Conservation (phyloP, 208 protist species). For the Blechomonas ayalai region DNA sequence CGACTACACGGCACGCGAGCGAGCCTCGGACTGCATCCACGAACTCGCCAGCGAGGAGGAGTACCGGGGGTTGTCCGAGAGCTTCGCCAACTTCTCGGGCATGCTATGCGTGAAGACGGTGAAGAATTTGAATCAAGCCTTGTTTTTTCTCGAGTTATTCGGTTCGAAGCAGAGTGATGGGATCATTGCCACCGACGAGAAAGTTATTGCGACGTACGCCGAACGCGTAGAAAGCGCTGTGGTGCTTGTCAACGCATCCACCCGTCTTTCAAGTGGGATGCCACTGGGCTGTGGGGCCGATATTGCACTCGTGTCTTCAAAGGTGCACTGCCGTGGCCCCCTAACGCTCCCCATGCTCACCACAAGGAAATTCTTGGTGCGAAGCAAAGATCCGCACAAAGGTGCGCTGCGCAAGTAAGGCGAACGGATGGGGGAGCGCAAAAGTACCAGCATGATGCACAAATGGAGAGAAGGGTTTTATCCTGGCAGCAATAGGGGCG, state of each 20-base stretch:
- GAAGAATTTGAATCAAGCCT: constrained; percentile 23
- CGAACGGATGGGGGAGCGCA: not conserved
- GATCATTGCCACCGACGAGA: constrained; percentile 34
- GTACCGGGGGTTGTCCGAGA: constrained; percentile 30
- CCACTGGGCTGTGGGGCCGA: constrained; percentile 42
- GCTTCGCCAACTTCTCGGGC: constrained; percentile 20
- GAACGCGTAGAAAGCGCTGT: constrained; percentile 31
- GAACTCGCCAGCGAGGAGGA: constrained; percentile 42
- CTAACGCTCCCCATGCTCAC: constrained; percentile 32
- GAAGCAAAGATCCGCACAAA: constrained; percentile 8
- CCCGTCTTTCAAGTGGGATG: constrained; percentile 36
- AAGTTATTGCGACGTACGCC: constrained; percentile 26
- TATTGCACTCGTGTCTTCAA: constrained; percentile 46
- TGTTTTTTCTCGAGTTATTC: constrained; percentile 53
- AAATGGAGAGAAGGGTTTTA: not conserved
- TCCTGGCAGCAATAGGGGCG: not conserved
- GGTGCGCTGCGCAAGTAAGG: constrained; percentile 18
- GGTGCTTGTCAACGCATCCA: constrained; percentile 50
- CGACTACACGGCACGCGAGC: constrained; percentile 22
- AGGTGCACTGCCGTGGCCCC: constrained; percentile 39
- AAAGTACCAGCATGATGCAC: not conserved
- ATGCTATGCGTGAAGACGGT: constrained; percentile 44
- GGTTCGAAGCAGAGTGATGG: constrained; percentile 49
- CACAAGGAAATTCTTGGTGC: constrained; percentile 38
- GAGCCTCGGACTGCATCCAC: constrained; percentile 21